Evolutionary conservation across 176 grass and related monocot genomes (phyloP), one percentile per base, ranked within the genome.

Genomic region (Ampelocalamus luodianensis): DNA sequence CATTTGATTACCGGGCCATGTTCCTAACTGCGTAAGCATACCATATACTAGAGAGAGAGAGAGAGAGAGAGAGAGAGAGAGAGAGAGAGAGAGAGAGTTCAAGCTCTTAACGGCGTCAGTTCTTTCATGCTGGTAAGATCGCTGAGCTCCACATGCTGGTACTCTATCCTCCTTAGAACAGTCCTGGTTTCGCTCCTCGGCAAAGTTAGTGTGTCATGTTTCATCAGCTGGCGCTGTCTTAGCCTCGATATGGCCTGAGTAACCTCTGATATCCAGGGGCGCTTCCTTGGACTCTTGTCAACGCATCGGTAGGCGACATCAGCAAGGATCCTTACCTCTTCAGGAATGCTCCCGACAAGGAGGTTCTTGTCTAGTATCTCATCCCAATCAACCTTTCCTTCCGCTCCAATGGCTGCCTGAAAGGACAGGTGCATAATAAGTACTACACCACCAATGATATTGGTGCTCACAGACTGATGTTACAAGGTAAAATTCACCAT

Each of bases 361-460:
- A 99, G 88, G 62, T 94, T 90, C 80, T 94, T 91, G 58, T 99
- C 93, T 3, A 94, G 16, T 89, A 99, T 99, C 74, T 96, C 97
- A 2, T 89, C 91, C 97, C 97, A 96, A 72, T 94, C 88, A 50
- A 85, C 84, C 65, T 87, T 96, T 53, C 92, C 93, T 42, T 96
- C 93, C 50, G 85, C 88, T 63, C 93, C 97, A 68, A 94, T 92
- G 1, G 88, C 88, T 83, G 97, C 97, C 93, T 99, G 84, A 82
- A 93, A 82, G 11, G 49, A 68, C 16, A 38, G 0, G 29, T 71
- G 74, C 54, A 78, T 68, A 29, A 68, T 60, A 80, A 77, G 44
- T 58, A 50, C 3, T 53, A 8, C 10, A 23, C 42, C 32, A 20
- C 34, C 18, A 4, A 66, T 84, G 23, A 27, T 48, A 59, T 40